Evolutionary conservation across 306 rosid species (phyloP).

Genomic region (Fragaria iinumae): DNA sequence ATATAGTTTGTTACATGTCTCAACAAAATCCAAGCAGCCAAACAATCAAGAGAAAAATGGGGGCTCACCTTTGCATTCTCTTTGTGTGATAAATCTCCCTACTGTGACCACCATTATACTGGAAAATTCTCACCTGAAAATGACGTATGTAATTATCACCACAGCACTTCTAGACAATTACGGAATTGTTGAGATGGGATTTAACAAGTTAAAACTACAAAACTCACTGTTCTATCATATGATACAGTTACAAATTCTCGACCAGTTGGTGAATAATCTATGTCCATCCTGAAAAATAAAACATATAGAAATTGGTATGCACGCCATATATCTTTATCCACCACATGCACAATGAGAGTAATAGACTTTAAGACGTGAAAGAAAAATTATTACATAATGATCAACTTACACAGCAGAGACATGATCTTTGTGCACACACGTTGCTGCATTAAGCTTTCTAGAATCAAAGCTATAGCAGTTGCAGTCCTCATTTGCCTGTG

Average conservation of each 20-base stretch:
- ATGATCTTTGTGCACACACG: conserved; percentile 87
- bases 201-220: conserved; percentile 15
- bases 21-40: not conserved
- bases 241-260: conserved; percentile 98
- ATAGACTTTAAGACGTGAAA: not conserved
- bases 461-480: conserved; percentile 79
- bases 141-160: not conserved
- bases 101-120: conserved; percentile 87
- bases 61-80: conserved; percentile 86
- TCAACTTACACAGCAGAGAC: conserved; percentile 86
- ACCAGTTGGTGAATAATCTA: conserved; percentile 95
- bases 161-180: not conserved
- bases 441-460: conserved; percentile 74
- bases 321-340: not conserved
- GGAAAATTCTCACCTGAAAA: conserved; percentile 77
- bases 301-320: not conserved
- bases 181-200: not conserved
- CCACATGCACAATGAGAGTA: not conserved
- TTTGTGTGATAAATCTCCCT: conserved; percentile 87
- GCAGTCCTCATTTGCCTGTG: conserved; percentile 90
- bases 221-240: conserved; percentile 92
- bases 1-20: not conserved
- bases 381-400: conserved; percentile 1
- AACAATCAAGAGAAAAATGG: not conserved
- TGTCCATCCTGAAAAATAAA: conserved; percentile 64